Conservation (phyloP, 2,329 filamentous ascomycete species). For the Nemania sp. region DNA sequence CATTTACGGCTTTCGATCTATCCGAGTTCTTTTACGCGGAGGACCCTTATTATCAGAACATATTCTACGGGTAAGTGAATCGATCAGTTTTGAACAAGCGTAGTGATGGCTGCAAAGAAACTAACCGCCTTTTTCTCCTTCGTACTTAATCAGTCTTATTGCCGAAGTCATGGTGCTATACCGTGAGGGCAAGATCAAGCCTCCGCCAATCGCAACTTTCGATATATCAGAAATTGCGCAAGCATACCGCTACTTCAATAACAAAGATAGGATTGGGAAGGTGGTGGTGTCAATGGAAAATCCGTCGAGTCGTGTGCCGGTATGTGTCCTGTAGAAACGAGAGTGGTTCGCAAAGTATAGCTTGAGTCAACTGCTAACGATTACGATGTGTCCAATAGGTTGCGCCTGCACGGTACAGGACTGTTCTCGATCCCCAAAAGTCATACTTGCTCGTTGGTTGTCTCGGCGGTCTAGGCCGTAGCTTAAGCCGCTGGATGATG, state of each 20-base stretch:
- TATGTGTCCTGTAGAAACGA: neutral
- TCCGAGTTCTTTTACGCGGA: conserved; percentile 28
- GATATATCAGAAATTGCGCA: conserved; percentile 28
- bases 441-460: conserved; percentile 43
- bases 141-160: neutral
- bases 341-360: neutral
- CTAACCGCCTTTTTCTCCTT: neutral
- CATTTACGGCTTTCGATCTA: conserved; percentile 57
- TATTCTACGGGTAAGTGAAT: neutral
- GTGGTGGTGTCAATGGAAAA: conserved; percentile 42
- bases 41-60: neutral
- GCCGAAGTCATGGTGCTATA: conserved; percentile 19
- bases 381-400: conserved; percentile 8
- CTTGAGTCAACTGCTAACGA: neutral
- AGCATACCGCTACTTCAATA: conserved; percentile 39
- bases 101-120: neutral
- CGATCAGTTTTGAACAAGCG: neutral
- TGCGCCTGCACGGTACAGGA: conserved; percentile 26
- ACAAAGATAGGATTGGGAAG: conserved; percentile 40
- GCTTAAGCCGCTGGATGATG: conserved; percentile 52
- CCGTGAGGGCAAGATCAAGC: conserved; percentile 32
- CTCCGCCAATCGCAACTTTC: conserved; percentile 31
- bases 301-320: conserved; percentile 5
- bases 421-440: conserved; percentile 32
- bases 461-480: conserved; percentile 52